Conservation (phyloP, 306 rosid genomes). For the Vachellia collinsii region DNA sequence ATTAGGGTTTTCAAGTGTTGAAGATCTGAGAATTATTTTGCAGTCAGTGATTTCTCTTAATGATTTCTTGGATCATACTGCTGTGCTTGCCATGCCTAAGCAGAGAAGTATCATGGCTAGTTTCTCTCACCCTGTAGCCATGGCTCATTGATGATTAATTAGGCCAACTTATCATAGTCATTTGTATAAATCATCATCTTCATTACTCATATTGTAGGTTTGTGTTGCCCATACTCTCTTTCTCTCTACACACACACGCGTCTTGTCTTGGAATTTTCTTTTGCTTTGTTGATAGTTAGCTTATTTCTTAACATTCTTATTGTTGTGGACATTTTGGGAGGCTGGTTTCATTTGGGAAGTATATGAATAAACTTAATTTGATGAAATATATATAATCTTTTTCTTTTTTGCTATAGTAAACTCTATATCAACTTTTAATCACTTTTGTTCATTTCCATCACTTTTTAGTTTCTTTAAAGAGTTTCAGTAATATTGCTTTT, state of each 20-base stretch:
- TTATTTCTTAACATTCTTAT: neutral
- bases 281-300: neutral
- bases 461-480: no score
- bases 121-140: conserved; percentile 66
- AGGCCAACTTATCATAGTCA: neutral
- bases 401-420: no score
- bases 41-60: conserved; percentile 83
- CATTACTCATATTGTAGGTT: neutral
- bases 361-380: neutral
- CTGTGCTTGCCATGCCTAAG: conserved; percentile 85
- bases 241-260: neutral
- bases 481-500: no score
- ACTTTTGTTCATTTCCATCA: no score
- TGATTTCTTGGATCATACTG: conserved; percentile 95
- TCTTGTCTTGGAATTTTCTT: neutral
- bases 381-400: no score
- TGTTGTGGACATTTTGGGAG: neutral
- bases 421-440: no score
- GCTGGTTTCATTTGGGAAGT: neutral
- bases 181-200: neutral
- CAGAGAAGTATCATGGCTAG: conserved; percentile 67
- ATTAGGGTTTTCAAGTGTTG: conserved; percentile 67
- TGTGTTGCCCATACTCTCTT: no score
- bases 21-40: conserved; percentile 70
- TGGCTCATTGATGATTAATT: conserved; percentile 77